Evolutionary conservation across 192 early-diverging fungal species (phyloP).

Genomic region (Podila epicladia): DNA sequence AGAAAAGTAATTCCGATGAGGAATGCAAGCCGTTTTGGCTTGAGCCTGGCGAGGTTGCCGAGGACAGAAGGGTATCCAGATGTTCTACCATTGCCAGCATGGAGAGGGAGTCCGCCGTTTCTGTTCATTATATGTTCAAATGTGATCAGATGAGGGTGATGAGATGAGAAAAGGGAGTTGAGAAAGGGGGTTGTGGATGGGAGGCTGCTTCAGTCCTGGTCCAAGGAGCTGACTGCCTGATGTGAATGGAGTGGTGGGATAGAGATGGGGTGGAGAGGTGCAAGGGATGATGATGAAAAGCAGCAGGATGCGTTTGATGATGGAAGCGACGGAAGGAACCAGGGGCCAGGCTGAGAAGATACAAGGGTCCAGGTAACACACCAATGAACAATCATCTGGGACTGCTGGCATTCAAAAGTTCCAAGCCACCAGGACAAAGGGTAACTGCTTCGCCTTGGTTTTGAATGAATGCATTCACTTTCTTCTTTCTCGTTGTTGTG

Average conservation of each 20-base stretch:
- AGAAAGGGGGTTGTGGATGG: not conserved
- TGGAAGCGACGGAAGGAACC: not conserved
- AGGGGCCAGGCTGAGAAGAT: not conserved
- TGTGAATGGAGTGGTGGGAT: not conserved
- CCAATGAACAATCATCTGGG: too few species aligned
- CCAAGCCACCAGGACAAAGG: too few species aligned
- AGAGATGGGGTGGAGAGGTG: not conserved
- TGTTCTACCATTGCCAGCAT: conserved; percentile 1
- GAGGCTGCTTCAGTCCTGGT: not conserved
- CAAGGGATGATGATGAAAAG: not conserved
- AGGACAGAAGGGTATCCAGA: not conserved
- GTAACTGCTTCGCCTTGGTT: too few species aligned
- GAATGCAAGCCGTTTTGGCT: conserved; percentile 2
- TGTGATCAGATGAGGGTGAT: not conserved
- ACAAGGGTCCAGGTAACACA: too few species aligned
- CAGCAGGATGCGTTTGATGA: not conserved
- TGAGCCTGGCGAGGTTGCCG: not conserved
- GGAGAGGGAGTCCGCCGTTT: conserved; percentile 8
- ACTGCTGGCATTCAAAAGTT: too few species aligned
- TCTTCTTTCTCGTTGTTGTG: not conserved
- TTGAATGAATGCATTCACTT: too few species aligned
- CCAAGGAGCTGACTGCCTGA: not conserved
- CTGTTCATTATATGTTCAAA: conserved; percentile 6
- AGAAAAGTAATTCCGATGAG: conserved; percentile 16
- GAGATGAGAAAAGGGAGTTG: not conserved